Base-by-base conservation (phyloP, 2,329 filamentous ascomycete species). In the Aspergillus quadrilineatus region DNA sequence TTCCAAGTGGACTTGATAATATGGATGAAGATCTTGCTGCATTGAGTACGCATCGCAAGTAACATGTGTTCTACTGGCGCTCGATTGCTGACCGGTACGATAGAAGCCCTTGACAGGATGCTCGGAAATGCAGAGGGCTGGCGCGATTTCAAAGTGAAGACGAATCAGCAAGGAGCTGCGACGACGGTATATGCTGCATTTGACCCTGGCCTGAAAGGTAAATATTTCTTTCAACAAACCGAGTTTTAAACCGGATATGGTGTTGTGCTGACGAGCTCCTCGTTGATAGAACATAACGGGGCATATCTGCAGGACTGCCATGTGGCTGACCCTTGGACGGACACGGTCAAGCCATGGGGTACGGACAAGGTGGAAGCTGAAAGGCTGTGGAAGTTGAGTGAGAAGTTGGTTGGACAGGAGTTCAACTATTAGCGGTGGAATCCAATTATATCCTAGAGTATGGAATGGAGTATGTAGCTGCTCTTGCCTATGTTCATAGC, bases 331-430 rank as follows among this genome's bases (percentile, higher is more conserved):
- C 75, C 63, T 70, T 70, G 65, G 10, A 67, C 55, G 2, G 70
- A 75, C 8, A 65, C 68, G 0, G 73, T 73, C 6, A 64, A 61
- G 34, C 56, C 63, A 6, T 66, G 64, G 61, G 64, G 63, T 14
- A 65, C 59, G 4, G 63, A 60, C 34, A 60, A 50, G n/a, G 49
- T 66, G 36, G 66, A 69, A n/a, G 76, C 74, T 1, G 74, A 77
- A 37, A 73, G 69, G 50, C 57, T 80, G 34, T 82, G 78, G 77
- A 71, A 72, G 50, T 59, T 80, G 44, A 80, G 77, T 45, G 79
- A 81, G 63, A 67, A 74, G 50, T 60, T 79, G 22, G 74, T 79
- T 3, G 71, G 70, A 1, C 65, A 75, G 51, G 67, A 70, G 36
- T 78, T 79, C 29, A 26, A 45, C 17, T 66, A 66, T 52, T 61